Conservation (phyloP, 139 green algal species). For the Ettlia oleoabundans region DNA sequence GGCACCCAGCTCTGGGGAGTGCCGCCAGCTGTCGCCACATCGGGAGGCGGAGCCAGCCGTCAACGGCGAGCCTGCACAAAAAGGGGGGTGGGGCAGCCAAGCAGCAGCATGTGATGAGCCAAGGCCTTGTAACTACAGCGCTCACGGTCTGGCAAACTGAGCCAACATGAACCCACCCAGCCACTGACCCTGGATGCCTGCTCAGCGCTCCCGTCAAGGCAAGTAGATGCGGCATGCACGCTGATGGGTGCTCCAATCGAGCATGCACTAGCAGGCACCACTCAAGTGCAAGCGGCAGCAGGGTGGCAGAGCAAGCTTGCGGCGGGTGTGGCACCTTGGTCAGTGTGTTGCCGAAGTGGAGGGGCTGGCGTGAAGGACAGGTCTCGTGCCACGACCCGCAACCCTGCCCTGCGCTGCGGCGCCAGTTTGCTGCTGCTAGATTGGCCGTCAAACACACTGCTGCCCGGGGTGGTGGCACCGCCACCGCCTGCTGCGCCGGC, state of each 20-base stretch:
- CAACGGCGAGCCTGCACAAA: too few relatives aligned
- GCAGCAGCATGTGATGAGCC: too few relatives aligned
- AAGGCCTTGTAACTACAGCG: too few relatives aligned
- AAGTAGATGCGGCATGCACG: too few relatives aligned
- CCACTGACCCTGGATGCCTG: too few relatives aligned
- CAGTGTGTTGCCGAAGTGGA: not conserved
- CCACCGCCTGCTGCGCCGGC: not conserved
- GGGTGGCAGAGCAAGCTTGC: not conserved
- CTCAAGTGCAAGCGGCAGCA: not conserved
- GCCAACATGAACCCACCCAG: too few relatives aligned
- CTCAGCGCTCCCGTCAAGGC: too few relatives aligned
- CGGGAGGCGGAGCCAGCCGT: not conserved
- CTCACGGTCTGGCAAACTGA: too few relatives aligned
- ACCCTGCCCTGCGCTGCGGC: not conserved
- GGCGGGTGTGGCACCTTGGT: too few relatives aligned
- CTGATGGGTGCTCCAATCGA: too few relatives aligned
- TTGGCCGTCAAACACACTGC: not conserved
- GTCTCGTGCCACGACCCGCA: slow-evolving; percentile 3
- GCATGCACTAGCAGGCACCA: too few relatives aligned
- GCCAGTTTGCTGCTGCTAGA: slow-evolving; percentile 3
- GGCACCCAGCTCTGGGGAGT: not conserved
- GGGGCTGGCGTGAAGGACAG: slow-evolving; percentile 11
- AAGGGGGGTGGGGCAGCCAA: too few relatives aligned
- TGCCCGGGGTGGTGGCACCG: not conserved
- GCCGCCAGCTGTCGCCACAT: not conserved